Evolutionary conservation across 176 grass and related monocot species (phyloP), one percentile per base, ranked within the genome.

Genomic region (Puccinellia tenuiflora): DNA sequence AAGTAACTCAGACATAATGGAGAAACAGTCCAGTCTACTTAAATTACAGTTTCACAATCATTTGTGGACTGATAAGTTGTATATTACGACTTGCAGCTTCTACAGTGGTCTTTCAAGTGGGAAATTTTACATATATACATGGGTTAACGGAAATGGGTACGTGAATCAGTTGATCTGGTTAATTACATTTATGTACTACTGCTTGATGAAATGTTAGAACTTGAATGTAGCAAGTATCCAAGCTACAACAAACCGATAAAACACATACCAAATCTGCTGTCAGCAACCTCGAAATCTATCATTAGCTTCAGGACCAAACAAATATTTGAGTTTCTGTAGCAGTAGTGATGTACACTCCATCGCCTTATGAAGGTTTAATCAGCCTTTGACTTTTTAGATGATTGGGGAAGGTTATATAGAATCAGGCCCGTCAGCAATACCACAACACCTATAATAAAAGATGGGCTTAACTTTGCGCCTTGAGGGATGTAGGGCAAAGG

Each of bases 401-500:
- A 77, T 56, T 75, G 81, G 63, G 94, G 92, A 80, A 92, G 70
- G 55, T 89, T 94, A 87, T 97, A 97, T 7, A 92, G 31, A 84
- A 97, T 74, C 70, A 97, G 56, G 21, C 94, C 92, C 47, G 81
- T 73, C 28, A 94, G 57, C 85, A 92, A 83, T 71, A 97, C 65
- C 8, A 66, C 38, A 38, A 69, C 79, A 13, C 95, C 95, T 29
- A 91, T 6, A 29, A 92, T 79, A 75, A 97, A 94, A 77, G 79
- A 89, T 5, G 30, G 21, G 60, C 75, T 92, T 63, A 97, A 74
- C 12, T 72, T 77, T 52, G 92, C 31, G 0, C 88, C 90, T 76
- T 91, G 86, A 59, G 92, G 92, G 22, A 94, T 89, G 77, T 97
- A 94, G 21, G 92, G 92, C 75, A 97, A 87, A 75, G 92, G 92